Evolutionary conservation across 2,329 filamentous ascomycete genomes (phyloP), one percentile per base, ranked within the genome.

Genomic region (Sarocladium oryzae): DNA sequence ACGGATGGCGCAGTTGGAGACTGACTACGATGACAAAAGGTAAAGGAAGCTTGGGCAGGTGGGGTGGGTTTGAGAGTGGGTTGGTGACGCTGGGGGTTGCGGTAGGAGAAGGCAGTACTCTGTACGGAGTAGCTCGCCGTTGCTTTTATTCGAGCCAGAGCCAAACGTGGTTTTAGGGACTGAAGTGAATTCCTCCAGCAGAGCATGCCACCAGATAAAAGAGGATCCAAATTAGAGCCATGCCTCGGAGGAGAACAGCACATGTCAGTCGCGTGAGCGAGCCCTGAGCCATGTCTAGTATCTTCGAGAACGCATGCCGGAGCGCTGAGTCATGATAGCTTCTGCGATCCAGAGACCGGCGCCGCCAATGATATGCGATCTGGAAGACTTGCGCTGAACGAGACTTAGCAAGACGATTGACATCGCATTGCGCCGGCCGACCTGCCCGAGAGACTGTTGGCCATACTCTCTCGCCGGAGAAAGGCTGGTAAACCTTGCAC

Each of bases 321-420:
- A 5, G 23, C 10, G 43, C 43, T 48, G 43, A 48, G 43, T 48
- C 43, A 48, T 45, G 40, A 45, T 9, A 45, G 40, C 9, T n/a
- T 45, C 40, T 28, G 13, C n/a, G 8, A n/a, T n/a, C 15, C 6
- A n/a, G 16, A 36, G 33, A 36, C 7, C 5, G 15, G 4, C 37
- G 15, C 37, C 7, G 16, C 16, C 13, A 20, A 9, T 20, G 23
- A 40, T 21, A n/a, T n/a, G n/a, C n/a, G n/a, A n/a, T n/a, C n/a
- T n/a, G n/a, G n/a, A n/a, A n/a, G n/a, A n/a, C 37, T 40, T 21
- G 35, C 7, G 28, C 13, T 7, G 28, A 32, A 32, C 8, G 28
- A 13, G 13, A 32, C 7, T 7, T 32, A 8, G 28, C 28, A 32
- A 32, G 28, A 8, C 28, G 7, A 32, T 7, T 32, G n/a, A n/a